Evolutionary conservation across 371 early-diverging fungal species (phyloP), one percentile per base, ranked within the genome.

Genomic region (Mortierella polycephala): DNA sequence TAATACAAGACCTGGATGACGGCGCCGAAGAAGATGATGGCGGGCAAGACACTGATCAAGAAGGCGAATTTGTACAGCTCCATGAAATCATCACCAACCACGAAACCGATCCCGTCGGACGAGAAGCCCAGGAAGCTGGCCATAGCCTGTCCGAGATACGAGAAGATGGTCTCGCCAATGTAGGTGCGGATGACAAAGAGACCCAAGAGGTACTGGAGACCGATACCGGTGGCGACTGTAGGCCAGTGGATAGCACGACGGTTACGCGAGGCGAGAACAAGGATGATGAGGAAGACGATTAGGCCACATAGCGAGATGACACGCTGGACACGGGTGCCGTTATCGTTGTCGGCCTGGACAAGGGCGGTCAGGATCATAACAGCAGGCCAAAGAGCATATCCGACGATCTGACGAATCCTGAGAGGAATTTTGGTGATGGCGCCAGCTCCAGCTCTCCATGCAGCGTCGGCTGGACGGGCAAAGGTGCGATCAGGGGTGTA

Each of bases 1-100:
- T 94, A 95, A 87, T 94, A 95, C 62, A 95, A 81, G 67, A 94
- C 89, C 63, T 95, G 93, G 62, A 96, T 92, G 61, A 95, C 90
- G 45, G 96, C 86, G 62, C 92, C 92, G 84, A 96, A 96, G 90
- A 95, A 95, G 64, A 96, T 86, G 58, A 96, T 85, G 50, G 95
- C 93, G 41, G 96, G 96, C 63, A 96, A 87, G 42, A 95, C 94
- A 39, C 83, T 69, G 62, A 89, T 70, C 54, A 89, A 92, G 74
- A 96, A 95, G 13, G 85, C 62, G 21, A 54, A 56, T 18, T 66
- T 67, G 12, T 62, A 79, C 1, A 65, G 47, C 12, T 82, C 69
- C 37, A 83, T 87, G 39, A 86, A 73, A 16, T 74, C 83, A 13
- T 83, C 83, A 51, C 93, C 92, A 64, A 94, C 85, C 18, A 96